Percentiles rank a stretch among this genome's conserved stretches.
phyloP scores from a whole-genome alignment of 768 basidiomycete species.

The Scleroderma citrinum region DNA sequence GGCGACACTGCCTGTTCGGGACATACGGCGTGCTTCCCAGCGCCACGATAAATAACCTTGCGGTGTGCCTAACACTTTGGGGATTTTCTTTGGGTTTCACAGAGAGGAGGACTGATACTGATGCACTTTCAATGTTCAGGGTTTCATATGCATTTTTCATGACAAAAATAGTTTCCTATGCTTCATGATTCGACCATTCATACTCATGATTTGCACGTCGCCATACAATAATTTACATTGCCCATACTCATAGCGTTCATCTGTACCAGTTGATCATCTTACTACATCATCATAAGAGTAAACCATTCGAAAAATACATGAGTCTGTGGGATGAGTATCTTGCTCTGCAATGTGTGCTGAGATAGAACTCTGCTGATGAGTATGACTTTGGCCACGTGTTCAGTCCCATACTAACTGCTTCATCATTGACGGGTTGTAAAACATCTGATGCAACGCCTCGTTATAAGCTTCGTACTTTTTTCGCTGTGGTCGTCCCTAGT shows the following conservation, averaged over 20 bases:
- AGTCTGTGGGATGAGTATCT: too few species aligned
- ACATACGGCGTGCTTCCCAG: slow-evolving; percentile 9
- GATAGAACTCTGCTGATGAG: neutral
- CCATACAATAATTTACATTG: neutral
- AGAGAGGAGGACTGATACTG: neutral
- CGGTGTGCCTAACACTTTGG: neutral
- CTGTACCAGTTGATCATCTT: neutral
- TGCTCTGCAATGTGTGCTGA: neutral
- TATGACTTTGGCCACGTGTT: neutral
- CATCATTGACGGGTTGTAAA: neutral
- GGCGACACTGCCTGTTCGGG: slow-evolving; percentile 7
- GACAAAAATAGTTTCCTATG: neutral
- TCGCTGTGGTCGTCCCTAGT: slow-evolving; percentile 28
- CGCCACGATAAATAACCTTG: slow-evolving; percentile 14
- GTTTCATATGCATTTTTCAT: neutral
- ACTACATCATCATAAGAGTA: neutral
- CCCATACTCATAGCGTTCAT: neutral
- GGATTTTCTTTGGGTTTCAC: neutral
- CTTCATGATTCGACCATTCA: neutral
- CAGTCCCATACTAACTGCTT: neutral
- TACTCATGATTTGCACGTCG: neutral
- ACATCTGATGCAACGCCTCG: slow-evolving; percentile 10
- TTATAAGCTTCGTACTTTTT: slow-evolving; percentile 9
- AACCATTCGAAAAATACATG: too few species aligned
- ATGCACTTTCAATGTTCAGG: neutral